Base-by-base conservation (phyloP, 2,329 filamentous ascomycete genomes). In the Decorospora gaudefroyi region DNA sequence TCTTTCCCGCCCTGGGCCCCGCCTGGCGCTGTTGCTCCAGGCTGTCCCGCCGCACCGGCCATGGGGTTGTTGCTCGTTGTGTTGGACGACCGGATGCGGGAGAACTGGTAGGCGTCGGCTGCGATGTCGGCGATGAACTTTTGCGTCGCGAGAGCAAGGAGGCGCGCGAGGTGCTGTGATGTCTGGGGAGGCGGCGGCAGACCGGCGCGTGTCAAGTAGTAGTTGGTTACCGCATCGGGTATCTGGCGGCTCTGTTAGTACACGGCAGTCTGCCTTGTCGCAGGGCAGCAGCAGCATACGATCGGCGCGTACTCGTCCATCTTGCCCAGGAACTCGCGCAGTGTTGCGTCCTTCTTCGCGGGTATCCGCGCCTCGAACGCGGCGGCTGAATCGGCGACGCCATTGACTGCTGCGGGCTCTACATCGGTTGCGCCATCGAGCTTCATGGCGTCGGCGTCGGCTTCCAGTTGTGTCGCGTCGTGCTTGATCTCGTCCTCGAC, bases 231-330 rank as follows among this genome's bases (percentile, higher is more conserved):
- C 13, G 93, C 93, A 67, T 99, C 93, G 31, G 93, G 93, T 60
- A 99, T 97, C 89, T 96, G 40, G 17, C 9, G 4, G n/a, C 17
- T 7, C 19, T 16, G 42, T 68, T 35, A 63, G 53, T 36, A 30
- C 6, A 30, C 28, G 23, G 16, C n/a, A n/a, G n/a, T n/a, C n/a
- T 9, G 17, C 38, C 45, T 40, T 22, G 22, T n/a, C 13, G 21
- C 28, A 19, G 16, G 12, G 23, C 21, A 25, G 27, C 21, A 23
- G 21, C 12, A 32, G 75, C 87, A 55, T 80, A 96, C 91, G 64
- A 99, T 96, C 8, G 93, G 93, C 49, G 93, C 90, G 73, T 93
- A 97, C 64, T 99, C 93, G 68, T 99, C 93, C 86, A 99, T 97
- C 78, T 96, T 96, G 54, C 82, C 81, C 12, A 99, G 73, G 67